These are phyloP conservation scores for Flueggea neowawraea DNA, from an alignment of 441 rosid species.

Conservation along the genomic window DNA sequence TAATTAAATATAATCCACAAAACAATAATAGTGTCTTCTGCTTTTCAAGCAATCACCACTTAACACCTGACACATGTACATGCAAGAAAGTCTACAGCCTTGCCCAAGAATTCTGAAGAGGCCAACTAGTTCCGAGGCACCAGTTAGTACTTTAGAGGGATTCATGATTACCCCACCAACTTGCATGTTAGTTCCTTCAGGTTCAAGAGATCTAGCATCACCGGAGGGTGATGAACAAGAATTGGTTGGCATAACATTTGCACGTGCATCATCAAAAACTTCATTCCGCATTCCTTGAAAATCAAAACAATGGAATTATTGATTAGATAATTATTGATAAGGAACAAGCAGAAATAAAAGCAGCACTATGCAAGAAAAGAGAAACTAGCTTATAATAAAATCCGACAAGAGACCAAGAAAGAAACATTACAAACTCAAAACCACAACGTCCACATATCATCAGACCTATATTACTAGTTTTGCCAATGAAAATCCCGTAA, in stretches of 20 bases:
- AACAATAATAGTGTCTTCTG: conserved; percentile 13
- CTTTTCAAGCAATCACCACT: conserved; percentile 10
- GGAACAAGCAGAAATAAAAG: conserved; percentile 1
- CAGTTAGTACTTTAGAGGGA: conserved; percentile 50
- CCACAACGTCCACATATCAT: no score
- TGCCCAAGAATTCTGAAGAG: conserved; percentile 86
- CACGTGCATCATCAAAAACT: conserved; percentile 64
- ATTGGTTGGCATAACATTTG: conserved; percentile 46
- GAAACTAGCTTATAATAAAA: not conserved
- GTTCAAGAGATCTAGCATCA: conserved; percentile 57
- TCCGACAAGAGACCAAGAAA: no score
- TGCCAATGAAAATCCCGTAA: no score
- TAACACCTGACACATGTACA: conserved; percentile 85
- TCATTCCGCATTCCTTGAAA: conserved; percentile 70
- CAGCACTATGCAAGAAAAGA: not conserved
- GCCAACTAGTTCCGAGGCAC: conserved; percentile 67
- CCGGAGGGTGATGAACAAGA: conserved; percentile 43
- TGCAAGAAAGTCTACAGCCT: conserved; percentile 87
- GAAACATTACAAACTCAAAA: no score
- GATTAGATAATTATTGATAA: conserved; percentile 6
- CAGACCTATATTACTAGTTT: no score
- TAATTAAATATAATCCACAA: conserved; percentile 14
- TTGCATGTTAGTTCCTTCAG: conserved; percentile 53
- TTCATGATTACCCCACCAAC: conserved; percentile 42
- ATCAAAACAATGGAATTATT: conserved; percentile 20